Evolutionary conservation across 2,329 filamentous ascomycete species (phyloP).

Genomic region (Colletotrichum melonis): DNA sequence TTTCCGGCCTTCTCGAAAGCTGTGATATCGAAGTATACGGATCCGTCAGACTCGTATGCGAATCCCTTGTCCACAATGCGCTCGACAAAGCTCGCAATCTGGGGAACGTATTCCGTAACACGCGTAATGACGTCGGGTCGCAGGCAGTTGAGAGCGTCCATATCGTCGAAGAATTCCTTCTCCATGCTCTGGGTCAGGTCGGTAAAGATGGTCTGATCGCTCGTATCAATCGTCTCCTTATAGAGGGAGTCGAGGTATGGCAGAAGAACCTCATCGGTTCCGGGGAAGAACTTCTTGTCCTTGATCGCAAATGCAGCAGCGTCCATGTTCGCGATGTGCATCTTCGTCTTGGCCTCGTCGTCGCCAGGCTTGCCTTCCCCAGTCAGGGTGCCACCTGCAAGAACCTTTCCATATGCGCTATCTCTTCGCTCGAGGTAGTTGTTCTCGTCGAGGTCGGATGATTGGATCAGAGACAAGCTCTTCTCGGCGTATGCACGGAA

Average conservation of each 20-base stretch:
- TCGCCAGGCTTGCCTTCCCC: slow-evolving; percentile 75
- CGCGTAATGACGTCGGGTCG: slow-evolving; percentile 84
- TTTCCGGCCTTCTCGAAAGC: slow-evolving; percentile 88
- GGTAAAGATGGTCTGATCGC: slow-evolving; percentile 81
- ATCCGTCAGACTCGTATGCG: slow-evolving; percentile 84
- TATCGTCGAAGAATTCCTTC: slow-evolving; percentile 87
- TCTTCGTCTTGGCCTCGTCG: slow-evolving; percentile 87
- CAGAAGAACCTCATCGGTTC: slow-evolving; percentile 75
- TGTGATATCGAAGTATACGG: slow-evolving; percentile 92
- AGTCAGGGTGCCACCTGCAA: slow-evolving; percentile 65
- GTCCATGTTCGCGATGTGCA: slow-evolving; percentile 79
- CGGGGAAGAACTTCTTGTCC: slow-evolving; percentile 62
- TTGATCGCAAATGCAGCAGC: slow-evolving; percentile 62
- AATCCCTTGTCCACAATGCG: slow-evolving; percentile 87
- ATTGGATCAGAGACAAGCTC: slow-evolving; percentile 64
- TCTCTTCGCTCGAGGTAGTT: slow-evolving; percentile 64
- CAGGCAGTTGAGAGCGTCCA: slow-evolving; percentile 87
- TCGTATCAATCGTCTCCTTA: slow-evolving; percentile 70
- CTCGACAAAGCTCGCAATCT: slow-evolving; percentile 88
- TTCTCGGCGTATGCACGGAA: slow-evolving; percentile 67
- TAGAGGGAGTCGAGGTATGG: slow-evolving; percentile 83
- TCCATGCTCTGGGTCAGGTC: slow-evolving; percentile 89
- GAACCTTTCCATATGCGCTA: slow-evolving; percentile 63
- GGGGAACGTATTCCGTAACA: slow-evolving; percentile 91
- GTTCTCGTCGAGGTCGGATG: slow-evolving; percentile 56